Evolutionary conservation across 768 basidiomycete species (phyloP), one percentile per base, ranked within the genome.

Genomic region (Xerocomellus intermedius): DNA sequence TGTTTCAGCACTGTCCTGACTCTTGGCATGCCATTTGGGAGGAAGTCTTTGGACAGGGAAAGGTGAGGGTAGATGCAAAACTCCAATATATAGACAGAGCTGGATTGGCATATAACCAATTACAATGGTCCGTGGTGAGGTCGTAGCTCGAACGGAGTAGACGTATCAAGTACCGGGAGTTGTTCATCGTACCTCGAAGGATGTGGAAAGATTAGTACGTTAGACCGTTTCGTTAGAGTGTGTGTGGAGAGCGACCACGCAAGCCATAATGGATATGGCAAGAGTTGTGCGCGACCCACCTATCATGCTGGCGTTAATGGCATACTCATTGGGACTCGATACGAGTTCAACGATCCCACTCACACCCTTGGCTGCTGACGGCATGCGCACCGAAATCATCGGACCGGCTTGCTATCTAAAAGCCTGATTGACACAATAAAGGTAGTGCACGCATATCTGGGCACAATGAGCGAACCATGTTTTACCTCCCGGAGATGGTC

Each of bases 11-110:
- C n/a, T 42, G 38, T 5, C 45, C 46, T 1, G 67, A 68, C 42
- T 69, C 65, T 44, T 77, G 73, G 75, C 48, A 14, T 24, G 65
- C 61, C 33, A 52, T 77, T 46, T 77, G 76, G 76, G 68, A 78
- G 33, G 64, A 61, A 17, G 63, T 75, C 0, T 77, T 78, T 24
- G 37, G n/a, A 7, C 44, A 59, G 26, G 64, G 60, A 13, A 30
- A 41, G 1, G 64, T 66, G 8, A 52, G 4, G 42, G 61, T 47
- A 5, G 38, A 55, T 1, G 37, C 21, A 19, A 54, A 22, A 16
- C 1, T 64, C 0, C 48, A 52, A 1, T 2, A 1, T 35, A 24
- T 39, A 7, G 52, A 42, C 9, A 21, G 6, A 26, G 13, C 2
- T 8, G 50, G 19, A 8, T n/a, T 39, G 0, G 8, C 5, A 8